Evolutionary conservation across 1,139 yeast genomes (phyloP).

Genomic region (Candida neerlandica): DNA sequence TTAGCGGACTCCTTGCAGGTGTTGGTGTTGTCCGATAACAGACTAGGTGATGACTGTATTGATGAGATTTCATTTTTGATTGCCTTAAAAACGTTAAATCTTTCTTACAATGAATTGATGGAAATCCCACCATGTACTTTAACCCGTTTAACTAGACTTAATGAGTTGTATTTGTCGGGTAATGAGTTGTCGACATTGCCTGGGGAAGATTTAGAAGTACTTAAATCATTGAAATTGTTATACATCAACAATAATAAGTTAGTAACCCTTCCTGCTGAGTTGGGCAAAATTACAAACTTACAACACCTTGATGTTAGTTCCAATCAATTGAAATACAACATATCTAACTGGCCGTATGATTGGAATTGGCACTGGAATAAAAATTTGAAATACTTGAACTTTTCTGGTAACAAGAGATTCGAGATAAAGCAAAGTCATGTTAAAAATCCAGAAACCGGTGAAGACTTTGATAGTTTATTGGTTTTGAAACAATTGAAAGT

Average conservation of each 20-base stretch:
- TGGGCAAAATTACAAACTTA: constrained; percentile 67
- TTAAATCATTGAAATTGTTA: constrained; percentile 60
- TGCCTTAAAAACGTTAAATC: constrained; percentile 64
- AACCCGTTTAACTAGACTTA: constrained; percentile 56
- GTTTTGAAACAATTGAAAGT: constrained; percentile 70
- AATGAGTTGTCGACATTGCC: constrained; percentile 79
- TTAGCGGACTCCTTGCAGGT: constrained; percentile 56
- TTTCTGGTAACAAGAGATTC: constrained; percentile 89
- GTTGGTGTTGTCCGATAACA: constrained; percentile 79
- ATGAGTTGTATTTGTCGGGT: constrained; percentile 81
- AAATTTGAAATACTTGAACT: constrained; percentile 75
- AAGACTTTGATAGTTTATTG: constrained; percentile 75
- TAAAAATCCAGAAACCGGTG: constrained; percentile 47
- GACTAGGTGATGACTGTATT: constrained; percentile 77
- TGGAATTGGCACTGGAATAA: constrained; percentile 96
- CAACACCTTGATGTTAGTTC: constrained; percentile 88
- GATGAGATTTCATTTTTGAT: constrained; percentile 63
- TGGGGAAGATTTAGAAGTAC: constrained; percentile 75
- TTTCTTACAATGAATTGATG: constrained; percentile 80
- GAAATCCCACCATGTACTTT: constrained; percentile 81
- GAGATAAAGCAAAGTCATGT: constrained; percentile 73
- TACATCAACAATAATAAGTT: constrained; percentile 83
- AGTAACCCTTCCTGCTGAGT: constrained; percentile 86
- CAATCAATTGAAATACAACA: constrained; percentile 86
- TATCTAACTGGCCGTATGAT: constrained; percentile 92